phyloP scores from a whole-genome alignment of 106 monocot genomes.

The Dendrobium chrysotoxum region DNA sequence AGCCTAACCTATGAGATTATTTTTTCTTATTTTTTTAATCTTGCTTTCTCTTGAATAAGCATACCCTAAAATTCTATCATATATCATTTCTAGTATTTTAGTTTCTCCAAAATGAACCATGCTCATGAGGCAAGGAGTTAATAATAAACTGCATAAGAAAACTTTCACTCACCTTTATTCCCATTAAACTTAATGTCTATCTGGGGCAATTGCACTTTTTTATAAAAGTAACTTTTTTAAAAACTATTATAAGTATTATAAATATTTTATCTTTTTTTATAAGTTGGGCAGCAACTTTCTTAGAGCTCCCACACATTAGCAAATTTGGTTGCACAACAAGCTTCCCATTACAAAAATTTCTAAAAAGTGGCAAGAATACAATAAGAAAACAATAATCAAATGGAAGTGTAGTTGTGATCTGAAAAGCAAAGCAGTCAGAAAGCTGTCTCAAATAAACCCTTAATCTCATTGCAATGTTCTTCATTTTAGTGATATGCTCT shows the following conservation, averaged over 20 bases:
- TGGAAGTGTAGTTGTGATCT: too few species aligned
- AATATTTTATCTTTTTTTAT: too few species aligned
- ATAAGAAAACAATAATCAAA: too few species aligned
- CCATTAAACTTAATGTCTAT: background rate
- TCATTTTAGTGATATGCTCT: conserved; percentile 5
- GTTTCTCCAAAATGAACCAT: conserved; percentile 1
- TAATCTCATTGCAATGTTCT: background rate
- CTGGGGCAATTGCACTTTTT: too few species aligned
- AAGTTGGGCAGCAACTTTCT: too few species aligned
- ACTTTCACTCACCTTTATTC: background rate
- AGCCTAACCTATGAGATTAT: background rate
- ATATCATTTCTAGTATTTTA: conserved; percentile 5
- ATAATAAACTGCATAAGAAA: conserved; percentile 6
- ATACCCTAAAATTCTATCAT: background rate
- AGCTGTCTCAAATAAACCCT: background rate
- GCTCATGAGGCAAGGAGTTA: conserved; percentile 5
- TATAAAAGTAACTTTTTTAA: too few species aligned
- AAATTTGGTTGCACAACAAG: too few species aligned
- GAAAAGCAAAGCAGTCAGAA: too few species aligned
- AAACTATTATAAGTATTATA: too few species aligned
- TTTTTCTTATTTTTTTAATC: background rate
- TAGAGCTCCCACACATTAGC: too few species aligned
- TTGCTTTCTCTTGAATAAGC: conserved; percentile 10
- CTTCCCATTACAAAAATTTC: too few species aligned
- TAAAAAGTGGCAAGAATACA: too few species aligned